Base-by-base conservation (phyloP, 2,329 filamentous ascomycete species). In the Pestalotiopsis fici region DNA sequence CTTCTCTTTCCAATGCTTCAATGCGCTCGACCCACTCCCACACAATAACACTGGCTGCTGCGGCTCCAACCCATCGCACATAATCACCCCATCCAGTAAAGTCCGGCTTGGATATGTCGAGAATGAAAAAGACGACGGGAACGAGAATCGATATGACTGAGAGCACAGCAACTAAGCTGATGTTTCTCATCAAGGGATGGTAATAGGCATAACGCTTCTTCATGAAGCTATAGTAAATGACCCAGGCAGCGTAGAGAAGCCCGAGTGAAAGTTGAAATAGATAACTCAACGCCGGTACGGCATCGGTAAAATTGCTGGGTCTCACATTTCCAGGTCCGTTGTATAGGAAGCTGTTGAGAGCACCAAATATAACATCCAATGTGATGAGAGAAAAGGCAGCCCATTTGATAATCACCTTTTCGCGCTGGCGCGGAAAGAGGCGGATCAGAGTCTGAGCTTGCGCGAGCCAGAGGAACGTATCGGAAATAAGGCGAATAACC, bases 361-460 rank as follows among this genome's bases (percentile, higher is more conserved):
- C 94, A 75, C 92, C 95, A 79, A 99, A 99, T 12, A 95, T 89
- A 56, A 95, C 91, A 77, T 98, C 95, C 68, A 98, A 86, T 0
- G 94, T 88, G 75, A 99, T 98, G 67, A 99, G 87, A 3, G 92
- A 94, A 77, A 98, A 98, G 1, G 95, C 96, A 18, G 95, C 94
- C 95, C 95, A 99, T 82, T 98, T 98, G 82, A 99, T 99, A 72
- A 98, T 93, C 64, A 98, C 91, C 81, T 98, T 98, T 81, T 99
- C 96, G 75, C 97, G 93, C 76, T 98, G 95, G 39, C 96, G 93
- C 7, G 96, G 96, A 73, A 99, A 99, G 1, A 99, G 85, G 65
- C 96, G 92, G 73, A 98, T 98, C 67, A 99, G 82, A 0, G 96
- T 99, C 82, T 99, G 96, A 1, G 97, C 95, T 80, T 99, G 96